Conservation (phyloP, 1,284 basidiomycete species). For the Pyrrhoderma noxium region DNA sequence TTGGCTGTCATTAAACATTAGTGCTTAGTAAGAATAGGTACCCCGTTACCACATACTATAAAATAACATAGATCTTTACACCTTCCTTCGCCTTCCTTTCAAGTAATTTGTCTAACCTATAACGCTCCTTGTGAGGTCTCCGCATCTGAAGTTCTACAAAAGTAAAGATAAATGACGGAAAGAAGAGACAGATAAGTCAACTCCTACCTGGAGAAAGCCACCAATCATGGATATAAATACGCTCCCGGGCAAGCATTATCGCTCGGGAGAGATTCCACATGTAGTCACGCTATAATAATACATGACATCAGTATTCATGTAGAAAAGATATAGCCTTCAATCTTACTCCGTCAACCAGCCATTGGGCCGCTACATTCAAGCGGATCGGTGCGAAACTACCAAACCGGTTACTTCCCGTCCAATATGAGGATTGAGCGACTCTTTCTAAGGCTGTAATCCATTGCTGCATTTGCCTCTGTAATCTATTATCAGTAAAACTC, state of each 20-base stretch:
- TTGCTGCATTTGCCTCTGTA: slow-evolving; percentile 90
- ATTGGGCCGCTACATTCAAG: slow-evolving; percentile 90
- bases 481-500: not conserved
- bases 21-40: not conserved
- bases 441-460: slow-evolving; percentile 93
- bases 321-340: not conserved
- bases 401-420: slow-evolving; percentile 80
- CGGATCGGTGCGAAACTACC: slow-evolving; percentile 93
- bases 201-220: slow-evolving; percentile 78
- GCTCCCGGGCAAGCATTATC: slow-evolving; percentile 83
- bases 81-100: slow-evolving; percentile 93
- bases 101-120: slow-evolving; percentile 83
- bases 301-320: slow-evolving; percentile 9
- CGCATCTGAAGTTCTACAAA: slow-evolving; percentile 74
- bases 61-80: slow-evolving; percentile 93
- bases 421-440: slow-evolving; percentile 72
- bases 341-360: slow-evolving; percentile 96
- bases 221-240: slow-evolving; percentile 94
- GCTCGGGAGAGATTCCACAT: slow-evolving; percentile 97
- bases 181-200: slow-evolving; percentile 1
- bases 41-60: slow-evolving; percentile 56
- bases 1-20: slow-evolving; percentile 45
- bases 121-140: slow-evolving; percentile 77
- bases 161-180: not conserved
- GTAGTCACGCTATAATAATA: slow-evolving; percentile 69